Evolutionary conservation across 73 alveolate species (phyloP).

Genomic region (Paramecium sexaurelia): DNA sequence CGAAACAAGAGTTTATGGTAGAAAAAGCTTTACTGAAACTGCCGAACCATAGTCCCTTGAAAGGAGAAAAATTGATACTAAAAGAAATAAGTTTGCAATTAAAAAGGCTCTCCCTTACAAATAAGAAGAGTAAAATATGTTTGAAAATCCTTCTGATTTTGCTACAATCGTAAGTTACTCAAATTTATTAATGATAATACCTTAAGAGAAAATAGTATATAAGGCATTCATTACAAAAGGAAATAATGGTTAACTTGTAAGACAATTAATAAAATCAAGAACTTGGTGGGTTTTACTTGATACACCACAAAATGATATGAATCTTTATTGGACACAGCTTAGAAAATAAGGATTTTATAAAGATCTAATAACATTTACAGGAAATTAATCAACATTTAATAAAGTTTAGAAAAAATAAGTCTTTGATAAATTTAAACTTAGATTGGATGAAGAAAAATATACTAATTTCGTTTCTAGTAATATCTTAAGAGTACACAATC

Average conservation of each 20-base stretch:
- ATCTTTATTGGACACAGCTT: conserved; percentile 44
- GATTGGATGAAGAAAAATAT: neutral
- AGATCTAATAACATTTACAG: neutral
- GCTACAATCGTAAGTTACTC: neutral
- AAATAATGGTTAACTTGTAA: conserved; percentile 57
- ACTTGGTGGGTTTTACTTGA: conserved; percentile 39
- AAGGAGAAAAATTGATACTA: neutral
- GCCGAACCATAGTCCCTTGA: conserved; percentile 21
- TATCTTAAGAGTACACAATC: conserved; percentile 69
- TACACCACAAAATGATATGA: neutral
- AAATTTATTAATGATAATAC: neutral
- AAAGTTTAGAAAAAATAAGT: conserved; percentile 21
- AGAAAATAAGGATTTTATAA: conserved; percentile 20
- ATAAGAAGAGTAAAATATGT: neutral
- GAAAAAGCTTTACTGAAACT: conserved; percentile 35
- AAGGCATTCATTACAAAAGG: conserved; percentile 64
- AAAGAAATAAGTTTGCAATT: neutral
- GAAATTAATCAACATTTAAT: neutral
- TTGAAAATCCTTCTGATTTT: neutral
- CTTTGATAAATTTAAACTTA: neutral
- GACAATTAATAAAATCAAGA: conserved; percentile 49
- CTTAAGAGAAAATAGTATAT: neutral
- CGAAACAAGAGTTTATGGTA: neutral
- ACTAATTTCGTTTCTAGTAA: neutral
- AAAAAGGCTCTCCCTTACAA: neutral